Base-by-base conservation (phyloP, 306 rosid genomes). In the Spatholobus suberectus region DNA sequence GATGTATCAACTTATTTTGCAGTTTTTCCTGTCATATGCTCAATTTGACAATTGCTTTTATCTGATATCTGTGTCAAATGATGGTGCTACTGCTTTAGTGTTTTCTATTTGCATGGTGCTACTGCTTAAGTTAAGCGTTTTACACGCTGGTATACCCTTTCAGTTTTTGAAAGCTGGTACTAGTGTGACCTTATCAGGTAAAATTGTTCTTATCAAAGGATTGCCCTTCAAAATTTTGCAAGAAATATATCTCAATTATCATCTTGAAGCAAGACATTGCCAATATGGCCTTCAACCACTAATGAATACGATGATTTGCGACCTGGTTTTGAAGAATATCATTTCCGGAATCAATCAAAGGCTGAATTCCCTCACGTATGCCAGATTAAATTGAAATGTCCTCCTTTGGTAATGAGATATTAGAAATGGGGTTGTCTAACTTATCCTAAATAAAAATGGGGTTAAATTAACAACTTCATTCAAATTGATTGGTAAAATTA, bases 321-420 rank as follows among this genome's bases (percentile, higher is more conserved):
- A 37, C 97, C 91, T 23, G 97, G 98, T 14, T 92, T 92, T 85
- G 94, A 87, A 82, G n/a, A 44, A 13, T 49, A 83, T 71, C 59
- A 34, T 14, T 17, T 73, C 41, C 54, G 23, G 71, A 81, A 77
- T 74, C 89, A 81, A 77, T 34, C 85, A 29, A 80, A 70, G 26
- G 40, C 40, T 35, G 81, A 81, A 37, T 76, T 72, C 13, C 32
- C 84, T 41, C 46, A 8, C 81, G 40, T 84, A 46, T 52, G 86
- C 74, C 75, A 0, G 57, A 86, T 88, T 21, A 88, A 63, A 79
- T 94, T 97, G 98, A 68, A 83, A 57, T 68, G 86, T 69, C 94
- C 97, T 82, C 82, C 89, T 61, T 55, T 26, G 96, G 98, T 92
- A 82, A 79, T 75, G 61, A 69, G 46, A 73, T 69, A 21, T 14